Evolutionary conservation across 192 early-diverging fungal species (phyloP).

Genomic region (Coemansia sp.): DNA sequence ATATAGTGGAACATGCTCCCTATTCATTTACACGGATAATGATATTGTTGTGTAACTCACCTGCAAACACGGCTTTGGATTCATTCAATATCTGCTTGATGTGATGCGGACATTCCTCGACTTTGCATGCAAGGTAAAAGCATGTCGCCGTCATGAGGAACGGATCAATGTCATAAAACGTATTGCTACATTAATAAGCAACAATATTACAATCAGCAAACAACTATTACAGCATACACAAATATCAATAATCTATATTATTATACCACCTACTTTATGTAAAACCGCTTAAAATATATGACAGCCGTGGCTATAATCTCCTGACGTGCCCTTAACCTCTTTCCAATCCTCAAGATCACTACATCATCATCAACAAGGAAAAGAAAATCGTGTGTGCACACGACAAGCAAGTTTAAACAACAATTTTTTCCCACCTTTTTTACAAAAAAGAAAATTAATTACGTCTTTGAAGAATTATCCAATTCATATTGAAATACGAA

Average conservation of each 20-base stretch:
- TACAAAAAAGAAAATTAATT: neutral
- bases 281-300: conserved; percentile 89
- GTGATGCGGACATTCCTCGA: conserved; percentile 75
- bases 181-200: conserved; percentile 56
- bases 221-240: too few species aligned
- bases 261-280: conserved; percentile 62
- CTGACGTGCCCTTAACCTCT: conserved; percentile 67
- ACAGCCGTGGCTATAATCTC: conserved; percentile 79
- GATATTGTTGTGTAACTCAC: conserved; percentile 12
- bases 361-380: conserved; percentile 1
- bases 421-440: too few species aligned
- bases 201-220: neutral
- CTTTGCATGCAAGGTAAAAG: conserved; percentile 85
- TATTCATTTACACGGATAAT: too few species aligned
- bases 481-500: neutral
- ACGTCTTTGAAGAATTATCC: conserved; percentile 2
- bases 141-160: conserved; percentile 75
- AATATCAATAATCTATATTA: too few species aligned
- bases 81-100: conserved; percentile 54
- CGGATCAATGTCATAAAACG: conserved; percentile 69
- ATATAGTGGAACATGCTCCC: too few species aligned
- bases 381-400: conserved; percentile 2
- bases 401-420: neutral
- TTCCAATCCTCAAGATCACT: conserved; percentile 78
- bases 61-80: conserved; percentile 34